Base-by-base conservation (phyloP, 2,329 filamentous ascomycete species). In the Pseudocercospora cruenta region DNA sequence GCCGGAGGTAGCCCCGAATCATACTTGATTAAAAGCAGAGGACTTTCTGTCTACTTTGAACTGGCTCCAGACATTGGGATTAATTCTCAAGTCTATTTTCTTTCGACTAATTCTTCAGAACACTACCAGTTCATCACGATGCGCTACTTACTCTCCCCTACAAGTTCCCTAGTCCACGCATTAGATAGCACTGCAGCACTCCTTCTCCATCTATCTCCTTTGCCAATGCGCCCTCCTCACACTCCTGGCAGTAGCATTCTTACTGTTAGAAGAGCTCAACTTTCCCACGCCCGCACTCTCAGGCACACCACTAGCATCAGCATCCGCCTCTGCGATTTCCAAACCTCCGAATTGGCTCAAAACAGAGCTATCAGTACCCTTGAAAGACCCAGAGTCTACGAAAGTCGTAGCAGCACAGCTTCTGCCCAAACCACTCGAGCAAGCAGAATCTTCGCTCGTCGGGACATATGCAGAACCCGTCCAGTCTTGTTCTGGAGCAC, bases 201-300 rank as follows among this genome's bases (percentile, higher is more conserved):
- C 24, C 24, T 26, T 26, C 24, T 26, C 36, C 36, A 16, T 39
- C 36, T 49, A 51, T 16, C 47, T 24, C 21, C 19, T 24, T 19
- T 16, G 4, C 21, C 47, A 51, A 51, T 51, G 45, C 45, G 45
- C 12, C 54, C 61, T 63, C 49, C 54, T 36, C 53, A 39, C 26
- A 51, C 53, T 62, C 2, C 39, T 6, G 16, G 39, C 6, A 8
- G 39, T n/a, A 24, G 63, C 49, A 24, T 57, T 65, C 22, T 22
- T 9, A 1, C 12, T 21, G 4, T 19, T 36, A 22, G 33, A 33
- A 22, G 33, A 33, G 31, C 47, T 43, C 60, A 66, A 26, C 33
- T 69, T 69, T 3, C 69, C 69, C 19, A 69, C 49, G 8, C 69
- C 69, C 49, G 69, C 69, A 58, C 14, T 68, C 2, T 21, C 39